These are phyloP conservation scores for Fusarium virguliforme DNA, from an alignment of 2,329 filamentous ascomycete species.

Conservation along the genomic window DNA sequence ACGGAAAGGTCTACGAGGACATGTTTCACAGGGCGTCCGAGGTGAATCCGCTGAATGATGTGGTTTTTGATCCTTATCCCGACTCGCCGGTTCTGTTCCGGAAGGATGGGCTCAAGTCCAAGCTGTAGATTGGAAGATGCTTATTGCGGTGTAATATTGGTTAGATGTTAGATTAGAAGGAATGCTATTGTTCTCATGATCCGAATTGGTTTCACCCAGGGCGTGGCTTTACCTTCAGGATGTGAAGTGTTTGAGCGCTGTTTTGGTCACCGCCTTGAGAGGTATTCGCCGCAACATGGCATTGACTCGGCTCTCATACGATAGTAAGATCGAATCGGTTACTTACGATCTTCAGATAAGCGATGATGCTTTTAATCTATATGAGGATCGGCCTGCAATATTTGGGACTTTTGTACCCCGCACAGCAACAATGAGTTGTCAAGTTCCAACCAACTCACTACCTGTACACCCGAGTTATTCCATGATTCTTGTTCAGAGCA, in stretches of 20 bases:
- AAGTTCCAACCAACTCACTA: background rate
- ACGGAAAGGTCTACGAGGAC: conserved; percentile 85
- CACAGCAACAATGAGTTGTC: background rate
- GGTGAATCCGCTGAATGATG: conserved; percentile 80
- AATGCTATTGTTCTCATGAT: no score
- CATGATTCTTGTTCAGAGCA: background rate
- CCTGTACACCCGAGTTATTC: background rate
- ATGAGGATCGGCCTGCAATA: no score
- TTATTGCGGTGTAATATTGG: conserved; percentile 1
- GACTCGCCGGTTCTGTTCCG: conserved; percentile 53
- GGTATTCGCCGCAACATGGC: no score
- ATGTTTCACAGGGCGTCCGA: conserved; percentile 81
- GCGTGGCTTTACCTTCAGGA: no score
- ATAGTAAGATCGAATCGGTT: no score
- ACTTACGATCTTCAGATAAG: no score
- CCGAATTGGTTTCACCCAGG: no score
- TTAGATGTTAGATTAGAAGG: background rate
- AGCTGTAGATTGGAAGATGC: conserved; percentile 25
- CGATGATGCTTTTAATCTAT: no score
- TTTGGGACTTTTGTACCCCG: background rate
- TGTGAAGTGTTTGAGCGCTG: no score
- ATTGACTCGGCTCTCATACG: no score
- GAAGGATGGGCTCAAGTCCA: conserved; percentile 31
- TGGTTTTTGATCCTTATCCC: conserved; percentile 82
- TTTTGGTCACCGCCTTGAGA: no score